Base-by-base conservation (phyloP, 208 protist species). In the Tritrichomonas foetus region DNA sequence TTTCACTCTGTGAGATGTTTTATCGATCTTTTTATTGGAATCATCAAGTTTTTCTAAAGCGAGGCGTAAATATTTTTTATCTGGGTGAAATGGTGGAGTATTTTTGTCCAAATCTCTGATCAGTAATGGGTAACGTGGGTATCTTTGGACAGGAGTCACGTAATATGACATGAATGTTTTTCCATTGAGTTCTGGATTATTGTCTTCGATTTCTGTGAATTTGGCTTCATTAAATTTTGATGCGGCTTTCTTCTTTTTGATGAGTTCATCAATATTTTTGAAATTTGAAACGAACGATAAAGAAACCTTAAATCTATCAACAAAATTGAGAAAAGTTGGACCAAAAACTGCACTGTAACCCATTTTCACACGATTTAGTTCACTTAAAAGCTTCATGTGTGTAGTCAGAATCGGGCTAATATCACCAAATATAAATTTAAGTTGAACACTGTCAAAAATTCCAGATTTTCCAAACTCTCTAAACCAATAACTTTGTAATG, bases 1-100 rank as follows among this genome's bases (percentile, higher is more conserved):
- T 14, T 47, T 82, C 41, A 82, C 41, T 50, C 41, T 47, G 41
- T 82, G 74, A 22, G 74, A 82, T 3, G 41, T 25, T 50, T 82
- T 25, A 53, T 82, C 74, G 8, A 82, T 82, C 27, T 82, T 50
- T 44, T 82, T 82, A 50, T 82, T 82, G 14, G 41, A 25, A 47
- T 82, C 74, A 50, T 82, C 41, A 3, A 82, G 33, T 50, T 50
- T 47, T 82, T 47, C 74, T 3, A 82, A 22, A 22, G 74, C 41
- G 5, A 41, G 27, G 5, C 41, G 11, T 5, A 82, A 36, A 22
- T 47, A 82, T 49, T 47, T 20, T 30, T 82, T 82, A 36, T 82
- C 74, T 20, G 96, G 96, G 47, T 96, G 96, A 95, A 95, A 96
- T 92, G n/a, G 61, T 78, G 94, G 93, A 74, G 66, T 95, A 9